phyloP scores from a whole-genome alignment of 2,329 filamentous ascomycete genomes.

The Penicillium janthinellum region DNA sequence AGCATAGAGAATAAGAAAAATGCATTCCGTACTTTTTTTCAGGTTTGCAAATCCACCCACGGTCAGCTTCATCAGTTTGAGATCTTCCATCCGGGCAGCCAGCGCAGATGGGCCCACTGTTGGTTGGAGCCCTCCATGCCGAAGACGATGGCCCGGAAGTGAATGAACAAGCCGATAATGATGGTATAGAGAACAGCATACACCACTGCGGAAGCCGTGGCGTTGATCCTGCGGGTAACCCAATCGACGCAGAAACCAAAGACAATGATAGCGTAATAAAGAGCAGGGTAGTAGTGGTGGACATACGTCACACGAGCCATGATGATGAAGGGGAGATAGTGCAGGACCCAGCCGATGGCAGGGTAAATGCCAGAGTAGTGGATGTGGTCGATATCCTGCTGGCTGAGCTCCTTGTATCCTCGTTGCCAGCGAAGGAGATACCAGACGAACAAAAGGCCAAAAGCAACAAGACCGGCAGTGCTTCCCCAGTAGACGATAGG shows the following conservation, averaged over 20 bases:
- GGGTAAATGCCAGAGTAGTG: constrained; percentile 94
- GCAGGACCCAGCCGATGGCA: constrained; percentile 88
- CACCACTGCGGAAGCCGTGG: constrained; percentile 65
- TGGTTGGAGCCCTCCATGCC: constrained; percentile 86
- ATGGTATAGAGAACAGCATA: constrained; percentile 73
- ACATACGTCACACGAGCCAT: constrained; percentile 99
- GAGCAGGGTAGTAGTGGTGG: constrained; percentile 97
- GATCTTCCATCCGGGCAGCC: constrained; percentile 86
- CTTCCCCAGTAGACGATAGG: constrained; percentile 95
- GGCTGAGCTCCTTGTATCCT: constrained; percentile 80
- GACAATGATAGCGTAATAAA: constrained; percentile 93
- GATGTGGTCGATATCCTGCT: constrained; percentile 84
- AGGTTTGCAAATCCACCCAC: not conserved
- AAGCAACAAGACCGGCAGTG: constrained; percentile 73
- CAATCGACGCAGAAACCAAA: constrained; percentile 89
- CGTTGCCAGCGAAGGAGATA: constrained; percentile 95
- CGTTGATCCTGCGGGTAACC: constrained; percentile 68
- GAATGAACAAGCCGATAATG: constrained; percentile 79
- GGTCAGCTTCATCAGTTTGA: constrained; percentile 54
- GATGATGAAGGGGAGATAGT: constrained; percentile 92
- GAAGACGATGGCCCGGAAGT: constrained; percentile 93
- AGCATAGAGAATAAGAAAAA: constrained; percentile 1
- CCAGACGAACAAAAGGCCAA: constrained; percentile 74
- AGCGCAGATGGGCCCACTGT: constrained; percentile 90
- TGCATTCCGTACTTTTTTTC: not conserved